Conservation (phyloP, 306 rosid species). For the Malus fusca region DNA sequence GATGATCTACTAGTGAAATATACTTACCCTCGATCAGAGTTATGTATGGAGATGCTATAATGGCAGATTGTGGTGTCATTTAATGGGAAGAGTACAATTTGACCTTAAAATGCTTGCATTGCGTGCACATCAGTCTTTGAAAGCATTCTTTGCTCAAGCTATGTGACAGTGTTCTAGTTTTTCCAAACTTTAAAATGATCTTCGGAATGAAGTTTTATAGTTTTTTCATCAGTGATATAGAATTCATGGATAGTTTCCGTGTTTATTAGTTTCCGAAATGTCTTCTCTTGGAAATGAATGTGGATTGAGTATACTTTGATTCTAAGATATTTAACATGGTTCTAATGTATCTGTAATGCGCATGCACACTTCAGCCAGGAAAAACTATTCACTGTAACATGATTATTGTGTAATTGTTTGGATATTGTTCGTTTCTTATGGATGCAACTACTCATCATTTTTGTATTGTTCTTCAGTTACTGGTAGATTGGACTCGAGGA, state of each 20-base stretch:
- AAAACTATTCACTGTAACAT: not conserved
- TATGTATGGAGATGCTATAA: not conserved
- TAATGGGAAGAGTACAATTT: not conserved
- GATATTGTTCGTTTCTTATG: not conserved
- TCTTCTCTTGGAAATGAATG: not conserved
- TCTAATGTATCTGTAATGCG: not conserved
- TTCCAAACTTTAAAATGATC: not conserved
- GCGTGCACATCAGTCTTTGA: not conserved
- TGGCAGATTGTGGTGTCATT: not conserved
- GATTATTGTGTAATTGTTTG: not conserved
- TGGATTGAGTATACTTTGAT: not conserved
- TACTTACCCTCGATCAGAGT: not conserved
- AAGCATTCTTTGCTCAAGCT: not conserved
- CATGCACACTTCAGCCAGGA: not conserved
- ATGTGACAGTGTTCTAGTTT: not conserved
- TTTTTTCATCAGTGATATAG: not conserved
- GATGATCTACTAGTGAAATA: not conserved
- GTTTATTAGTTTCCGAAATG: not conserved
- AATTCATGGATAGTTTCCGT: not conserved
- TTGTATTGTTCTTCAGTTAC: constrained; percentile 35
- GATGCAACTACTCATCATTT: constrained; percentile 4
- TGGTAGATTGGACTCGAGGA: constrained; percentile 89
- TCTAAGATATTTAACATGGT: not conserved
- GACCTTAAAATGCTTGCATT: not conserved
- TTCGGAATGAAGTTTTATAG: not conserved